A percentile compares a stretch with the other conserved stretches of the same genome.
Evolutionary conservation across 2,329 filamentous ascomycete genomes (phyloP).

Genomic region (Hypoxylon sp.): DNA sequence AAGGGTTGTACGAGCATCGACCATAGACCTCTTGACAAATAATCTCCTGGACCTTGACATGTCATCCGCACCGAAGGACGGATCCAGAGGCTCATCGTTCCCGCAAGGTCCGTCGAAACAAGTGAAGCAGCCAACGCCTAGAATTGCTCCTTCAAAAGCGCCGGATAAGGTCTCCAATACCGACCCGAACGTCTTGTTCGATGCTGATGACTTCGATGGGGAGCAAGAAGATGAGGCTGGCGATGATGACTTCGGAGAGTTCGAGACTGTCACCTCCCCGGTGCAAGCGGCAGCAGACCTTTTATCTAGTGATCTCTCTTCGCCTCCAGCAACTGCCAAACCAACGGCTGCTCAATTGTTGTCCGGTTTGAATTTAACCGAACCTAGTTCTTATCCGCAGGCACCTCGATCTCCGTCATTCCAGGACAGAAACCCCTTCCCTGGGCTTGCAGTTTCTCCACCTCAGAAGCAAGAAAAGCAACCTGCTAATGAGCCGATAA

Average conservation of each 20-base stretch:
- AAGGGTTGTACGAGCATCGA: conserved; percentile 61
- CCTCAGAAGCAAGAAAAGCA: conserved; percentile 53
- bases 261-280: conserved; percentile 61
- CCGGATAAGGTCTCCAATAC: conserved; percentile 36
- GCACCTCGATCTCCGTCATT: conserved; percentile 66
- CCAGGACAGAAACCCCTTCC: conserved; percentile 66
- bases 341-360: conserved; percentile 52
- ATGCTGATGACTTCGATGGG: conserved; percentile 68
- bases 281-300: conserved; percentile 53
- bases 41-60: conserved; percentile 59
- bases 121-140: conserved; percentile 21
- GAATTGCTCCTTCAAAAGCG: conserved; percentile 32
- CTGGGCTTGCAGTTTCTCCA: conserved; percentile 61
- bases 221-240: conserved; percentile 58
- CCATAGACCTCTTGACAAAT: conserved; percentile 67
- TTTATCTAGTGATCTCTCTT: conserved; percentile 55
- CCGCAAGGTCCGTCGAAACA: conserved; percentile 25
- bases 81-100: conserved; percentile 27
- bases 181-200: conserved; percentile 73
- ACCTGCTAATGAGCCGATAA: conserved; percentile 52
- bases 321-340: conserved; percentile 47
- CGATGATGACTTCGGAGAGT: conserved; percentile 71
- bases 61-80: conserved; percentile 23
- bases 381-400: conserved; percentile 57
- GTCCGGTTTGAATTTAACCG: conserved; percentile 51